These are phyloP conservation scores for Osmanthus fragrans DNA, from an alignment of 257 asterid species.

Conservation along the genomic window DNA sequence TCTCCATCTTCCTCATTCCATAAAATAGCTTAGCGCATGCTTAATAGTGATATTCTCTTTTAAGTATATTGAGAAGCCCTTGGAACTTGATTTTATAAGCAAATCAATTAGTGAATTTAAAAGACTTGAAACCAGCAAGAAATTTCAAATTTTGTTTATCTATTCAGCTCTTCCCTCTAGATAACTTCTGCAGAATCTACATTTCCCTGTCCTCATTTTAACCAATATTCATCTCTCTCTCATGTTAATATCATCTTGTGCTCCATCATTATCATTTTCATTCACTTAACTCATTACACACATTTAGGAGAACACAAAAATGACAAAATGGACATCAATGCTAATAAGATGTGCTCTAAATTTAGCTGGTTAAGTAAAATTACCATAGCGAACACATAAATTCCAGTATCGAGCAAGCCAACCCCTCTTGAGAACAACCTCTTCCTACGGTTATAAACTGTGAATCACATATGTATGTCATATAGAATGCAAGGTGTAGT, in stretches of 20 bases:
- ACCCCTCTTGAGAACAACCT: not conserved
- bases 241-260: not conserved
- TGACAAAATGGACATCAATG: not conserved
- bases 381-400: not conserved
- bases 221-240: not conserved
- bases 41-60: not conserved
- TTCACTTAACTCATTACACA: not conserved
- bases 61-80: not conserved
- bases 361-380: constrained; percentile 4
- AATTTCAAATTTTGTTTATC: no score
- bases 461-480: constrained; percentile 43
- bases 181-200: not conserved
- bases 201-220: not conserved
- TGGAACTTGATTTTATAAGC: not conserved
- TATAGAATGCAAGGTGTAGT: constrained; percentile 24
- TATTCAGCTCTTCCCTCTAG: not conserved
- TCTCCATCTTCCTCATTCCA: not conserved
- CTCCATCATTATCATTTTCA: not conserved
- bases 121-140: not conserved
- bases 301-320: not conserved
- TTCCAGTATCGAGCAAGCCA: not conserved
- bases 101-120: not conserved
- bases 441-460: constrained; percentile 35
- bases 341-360: not conserved
- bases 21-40: not conserved